Evolutionary conservation across 768 basidiomycete genomes (phyloP), one percentile per base, ranked within the genome.

Genomic region (Xerocomellus dryophilus): DNA sequence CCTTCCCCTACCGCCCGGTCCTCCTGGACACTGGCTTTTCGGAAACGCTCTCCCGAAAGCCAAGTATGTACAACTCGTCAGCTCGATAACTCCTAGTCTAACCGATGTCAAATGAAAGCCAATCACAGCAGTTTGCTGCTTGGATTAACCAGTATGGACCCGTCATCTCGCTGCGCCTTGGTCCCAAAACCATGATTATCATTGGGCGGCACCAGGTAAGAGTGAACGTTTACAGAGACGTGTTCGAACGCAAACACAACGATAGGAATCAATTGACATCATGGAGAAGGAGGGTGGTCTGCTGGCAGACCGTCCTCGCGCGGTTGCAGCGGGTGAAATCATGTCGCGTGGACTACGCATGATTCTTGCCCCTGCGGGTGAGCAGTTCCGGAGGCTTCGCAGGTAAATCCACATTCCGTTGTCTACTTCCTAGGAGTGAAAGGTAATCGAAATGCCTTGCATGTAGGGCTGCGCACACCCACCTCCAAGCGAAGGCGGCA

Each of bases 221-320:
- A 39, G 8, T 15, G 10, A 21, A 23, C 3, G 4, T 41, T n/a
- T 40, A 14, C 7, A 2, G n/a, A 4, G 31, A 15, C 7, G 8
- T 11, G 17, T 18, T n/a, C 23, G 2, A 41, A 12, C 21, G 2
- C 41, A 36, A 43, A 35, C 38, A 10, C n/a, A 10, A 21, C 34
- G 7, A 10, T 66, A 84, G 65, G 82, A 82, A 35, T 83, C 84
- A 0, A 75, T 84, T 0, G 83, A 85, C 20, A 79, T 86, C 51
- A 81, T 86, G 82, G 84, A 86, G 61, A 81, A 80, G 47, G 81
- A 85, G 58, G 83, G 84, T n/a, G 77, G 79, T 5, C 57, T 73
- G 5, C 66, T 81, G n/a, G 78, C 76, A 1, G 84, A 84, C 59
- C 71, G 84, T 46, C 84, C 84, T 20, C 66, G 71, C 4, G 74